Base-by-base conservation (phyloP, 139 green algal species). In the Chlamydomonas sp. region DNA sequence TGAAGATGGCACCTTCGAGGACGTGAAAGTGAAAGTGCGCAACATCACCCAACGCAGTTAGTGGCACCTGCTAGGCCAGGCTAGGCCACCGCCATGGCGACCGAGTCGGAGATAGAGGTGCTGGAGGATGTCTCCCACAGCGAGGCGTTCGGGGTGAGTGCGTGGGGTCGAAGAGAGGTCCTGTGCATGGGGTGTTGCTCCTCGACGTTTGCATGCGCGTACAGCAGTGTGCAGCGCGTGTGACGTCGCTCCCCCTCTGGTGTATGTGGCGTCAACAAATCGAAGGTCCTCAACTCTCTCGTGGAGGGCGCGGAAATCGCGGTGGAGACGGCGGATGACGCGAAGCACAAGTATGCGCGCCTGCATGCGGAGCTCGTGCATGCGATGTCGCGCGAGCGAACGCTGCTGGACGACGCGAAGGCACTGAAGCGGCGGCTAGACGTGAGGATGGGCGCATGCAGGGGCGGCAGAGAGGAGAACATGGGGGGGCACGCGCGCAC, bases 371-470 rank as follows among this genome's bases (percentile, higher is more conserved):
- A 72, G 1, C 66, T 87, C 31, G 65, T 85, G n/a, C 61, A 66
- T n/a, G 81, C 80, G 3, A 84, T 87, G 78, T 33, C 77, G 48
- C 65, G 73, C 2, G 79, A 89, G 61, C 77, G 76, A 35, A 2
- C 72, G 58, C 73, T 83, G 33, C 71, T 83, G 24, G 73, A 79
- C 3, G 60, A 82, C 20, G 73, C 70, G 54, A 82, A 82, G 58
- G 63, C 59, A 26, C 69, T 88, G 2, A 85, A 84, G 22, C 69
- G 75, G 26, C 68, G 84, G 34, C 73, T 85, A 1, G 69, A 87
- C 59, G 85, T 87, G 47, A 43, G 50, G 13, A 33, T 2, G 24
- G 1, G 58, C 8, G n/a, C n/a, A n/a, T n/a, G n/a, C n/a, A n/a
- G n/a, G n/a, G n/a, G n/a, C n/a, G n/a, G n/a, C n/a, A 65, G 13